Evolutionary conservation across 2,329 filamentous ascomycete genomes (phyloP).

Genomic region (Pseudocercospora fijiensis): DNA sequence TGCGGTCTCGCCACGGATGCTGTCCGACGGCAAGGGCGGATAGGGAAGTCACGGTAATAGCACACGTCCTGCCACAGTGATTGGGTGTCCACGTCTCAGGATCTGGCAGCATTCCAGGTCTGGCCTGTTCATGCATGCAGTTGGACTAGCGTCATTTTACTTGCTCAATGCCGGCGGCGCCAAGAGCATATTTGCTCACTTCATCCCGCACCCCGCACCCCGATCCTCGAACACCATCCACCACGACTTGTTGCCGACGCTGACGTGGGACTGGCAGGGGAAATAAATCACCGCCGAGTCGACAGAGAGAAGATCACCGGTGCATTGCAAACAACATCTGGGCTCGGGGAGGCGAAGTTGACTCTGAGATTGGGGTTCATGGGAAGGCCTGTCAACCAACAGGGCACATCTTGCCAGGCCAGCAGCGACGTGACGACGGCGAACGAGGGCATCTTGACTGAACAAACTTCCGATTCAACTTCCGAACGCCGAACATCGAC

Average conservation of each 20-base stretch:
- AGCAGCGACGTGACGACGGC: too few species aligned
- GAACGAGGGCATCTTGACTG: neutral
- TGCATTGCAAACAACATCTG: neutral
- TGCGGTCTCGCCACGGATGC: neutral
- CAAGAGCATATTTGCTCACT: too few species aligned
- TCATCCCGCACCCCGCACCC: neutral
- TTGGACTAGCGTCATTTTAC: neutral
- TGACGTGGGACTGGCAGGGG: neutral
- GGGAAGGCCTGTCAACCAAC: neutral
- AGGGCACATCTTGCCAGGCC: neutral
- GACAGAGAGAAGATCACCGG: neutral
- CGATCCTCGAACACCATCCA: too few species aligned
- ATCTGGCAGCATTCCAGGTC: neutral
- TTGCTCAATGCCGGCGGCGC: neutral
- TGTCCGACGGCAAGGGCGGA: neutral
- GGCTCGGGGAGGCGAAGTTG: neutral
- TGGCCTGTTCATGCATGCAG: too few species aligned
- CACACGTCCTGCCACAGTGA: neutral
- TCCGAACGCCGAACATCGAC: neutral
- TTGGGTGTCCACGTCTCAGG: neutral
- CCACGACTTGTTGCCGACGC: too few species aligned
- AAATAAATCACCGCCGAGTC: neutral
- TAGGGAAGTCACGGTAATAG: neutral
- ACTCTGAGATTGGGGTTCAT: neutral
- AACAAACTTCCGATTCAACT: neutral